Conservation (phyloP, 2,329 filamentous ascomycete species). For the Coniella lustricola region DNA sequence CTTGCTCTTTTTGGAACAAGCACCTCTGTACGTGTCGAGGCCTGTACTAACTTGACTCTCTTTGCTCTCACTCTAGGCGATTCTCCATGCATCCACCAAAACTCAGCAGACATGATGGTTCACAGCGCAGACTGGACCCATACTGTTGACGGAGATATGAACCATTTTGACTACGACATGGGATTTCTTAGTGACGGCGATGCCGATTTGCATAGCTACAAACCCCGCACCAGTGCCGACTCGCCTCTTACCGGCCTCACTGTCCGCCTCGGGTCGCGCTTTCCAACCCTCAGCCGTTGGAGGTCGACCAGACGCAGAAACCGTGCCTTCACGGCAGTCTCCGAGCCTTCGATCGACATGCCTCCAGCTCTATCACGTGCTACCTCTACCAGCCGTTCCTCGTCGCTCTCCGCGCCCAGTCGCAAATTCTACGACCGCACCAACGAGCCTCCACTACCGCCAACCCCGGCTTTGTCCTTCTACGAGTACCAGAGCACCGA, state of each 20-base stretch:
- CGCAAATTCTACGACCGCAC: conserved; percentile 37
- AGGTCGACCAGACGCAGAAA: conserved; percentile 38
- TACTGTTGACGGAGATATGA: conserved; percentile 34
- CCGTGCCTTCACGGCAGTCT: conserved; percentile 54
- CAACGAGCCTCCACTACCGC: conserved; percentile 48
- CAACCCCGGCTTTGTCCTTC: conserved; percentile 56
- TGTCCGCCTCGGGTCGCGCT: conserved; percentile 57
- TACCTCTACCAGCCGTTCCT: conserved; percentile 64
- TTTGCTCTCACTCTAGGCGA: conserved; percentile 43
- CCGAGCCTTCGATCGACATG: conserved; percentile 77
- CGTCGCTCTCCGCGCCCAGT: conserved; percentile 62
- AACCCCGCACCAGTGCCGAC: conserved; percentile 46
- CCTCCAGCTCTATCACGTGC: conserved; percentile 57
- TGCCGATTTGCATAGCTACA: conserved; percentile 36
- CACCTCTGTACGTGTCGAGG: background rate
- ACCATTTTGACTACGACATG: conserved; percentile 51
- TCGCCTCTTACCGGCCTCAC: conserved; percentile 56
- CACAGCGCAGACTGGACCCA: conserved; percentile 31
- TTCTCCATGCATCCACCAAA: conserved; percentile 51
- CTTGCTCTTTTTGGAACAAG: background rate
- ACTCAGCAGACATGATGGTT: conserved; percentile 34
- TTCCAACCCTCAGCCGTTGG: conserved; percentile 47
- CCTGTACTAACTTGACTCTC: conserved; percentile 1
- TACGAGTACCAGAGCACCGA: conserved; percentile 56
- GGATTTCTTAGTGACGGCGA: conserved; percentile 62